phyloP scores from a whole-genome alignment of 441 rosid genomes.

The California macrophylla region DNA sequence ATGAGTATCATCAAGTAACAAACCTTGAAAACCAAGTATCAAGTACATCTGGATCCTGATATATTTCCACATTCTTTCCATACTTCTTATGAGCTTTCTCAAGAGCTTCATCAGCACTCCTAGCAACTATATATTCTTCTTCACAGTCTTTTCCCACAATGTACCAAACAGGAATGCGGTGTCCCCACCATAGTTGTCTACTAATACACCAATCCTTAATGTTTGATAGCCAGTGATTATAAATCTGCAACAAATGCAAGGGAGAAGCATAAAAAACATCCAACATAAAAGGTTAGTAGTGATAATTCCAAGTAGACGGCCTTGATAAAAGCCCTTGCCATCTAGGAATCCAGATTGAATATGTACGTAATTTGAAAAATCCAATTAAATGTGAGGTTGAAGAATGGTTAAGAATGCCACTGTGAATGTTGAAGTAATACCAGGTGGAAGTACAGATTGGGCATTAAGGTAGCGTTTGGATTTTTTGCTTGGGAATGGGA shows the following conservation, averaged over 20 bases:
- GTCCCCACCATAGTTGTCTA: conserved; percentile 97
- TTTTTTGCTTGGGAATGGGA: neutral
- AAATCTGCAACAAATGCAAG: conserved; percentile 42
- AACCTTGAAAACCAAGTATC: conserved; percentile 99
- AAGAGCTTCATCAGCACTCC: conserved; percentile 66
- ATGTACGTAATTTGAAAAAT: neutral
- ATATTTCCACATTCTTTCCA: conserved; percentile 68
- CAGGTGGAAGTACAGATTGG: conserved; percentile 2
- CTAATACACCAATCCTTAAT: conserved; percentile 99
- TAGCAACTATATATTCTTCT: conserved; percentile 82
- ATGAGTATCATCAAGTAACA: conserved; percentile 10
- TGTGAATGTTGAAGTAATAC: neutral
- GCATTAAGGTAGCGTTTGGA: neutral
- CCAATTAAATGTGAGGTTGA: neutral
- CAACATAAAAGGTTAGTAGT: neutral
- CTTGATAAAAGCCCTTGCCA: neutral
- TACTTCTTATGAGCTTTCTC: conserved; percentile 60
- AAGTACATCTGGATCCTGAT: conserved; percentile 92
- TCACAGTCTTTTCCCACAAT: conserved; percentile 73
- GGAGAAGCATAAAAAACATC: conserved; percentile 4
- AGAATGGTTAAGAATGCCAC: neutral
- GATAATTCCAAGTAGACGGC: neutral
- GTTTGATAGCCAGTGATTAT: conserved; percentile 90
- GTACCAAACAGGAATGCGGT: conserved; percentile 97
- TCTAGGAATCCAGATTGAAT: neutral